phyloP scores from a whole-genome alignment of 306 rosid genomes.

The Boehmeria nivea region DNA sequence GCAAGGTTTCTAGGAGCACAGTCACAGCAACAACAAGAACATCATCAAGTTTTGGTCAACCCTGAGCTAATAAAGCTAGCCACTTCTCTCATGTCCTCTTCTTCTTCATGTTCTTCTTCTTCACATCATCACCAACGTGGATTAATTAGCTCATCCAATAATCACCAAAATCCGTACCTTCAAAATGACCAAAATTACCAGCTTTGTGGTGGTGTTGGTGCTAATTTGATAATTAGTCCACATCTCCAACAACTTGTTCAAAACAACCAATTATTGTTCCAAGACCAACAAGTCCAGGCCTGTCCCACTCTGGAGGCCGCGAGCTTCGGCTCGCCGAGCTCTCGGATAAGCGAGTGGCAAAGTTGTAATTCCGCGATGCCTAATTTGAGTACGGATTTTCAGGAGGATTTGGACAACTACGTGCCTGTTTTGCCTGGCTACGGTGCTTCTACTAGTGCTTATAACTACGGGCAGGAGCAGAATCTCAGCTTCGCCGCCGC shows the following conservation, averaged over 20 bases:
- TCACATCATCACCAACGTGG: not conserved
- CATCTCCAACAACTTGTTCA: constrained; percentile 32
- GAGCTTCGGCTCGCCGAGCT: constrained; percentile 30
- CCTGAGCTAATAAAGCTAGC: constrained; percentile 68
- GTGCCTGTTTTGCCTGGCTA: constrained; percentile 30
- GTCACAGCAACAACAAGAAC: constrained; percentile 3
- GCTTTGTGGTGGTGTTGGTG: too few relatives aligned
- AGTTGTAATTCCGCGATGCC: not conserved
- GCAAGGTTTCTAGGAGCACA: constrained; percentile 44
- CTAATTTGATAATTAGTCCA: not conserved
- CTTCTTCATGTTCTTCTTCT: not conserved
- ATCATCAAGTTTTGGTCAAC: constrained; percentile 24
- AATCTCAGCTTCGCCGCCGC: constrained; percentile 29
- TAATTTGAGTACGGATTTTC: constrained; percentile 9
- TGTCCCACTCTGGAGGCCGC: constrained; percentile 30
- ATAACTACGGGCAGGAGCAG: constrained; percentile 22
- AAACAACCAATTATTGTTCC: constrained; percentile 18
- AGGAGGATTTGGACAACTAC: constrained; percentile 17
- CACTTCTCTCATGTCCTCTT: constrained; percentile 49
- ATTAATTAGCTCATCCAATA: too few relatives aligned
- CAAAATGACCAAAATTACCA: too few relatives aligned
- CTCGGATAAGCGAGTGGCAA: constrained; percentile 37
- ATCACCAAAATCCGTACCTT: too few relatives aligned
- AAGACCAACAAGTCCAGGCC: constrained; percentile 2
- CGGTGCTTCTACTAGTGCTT: too few relatives aligned